Percentiles rank a stretch among this genome's conserved stretches.
phyloP scores from a whole-genome alignment of 306 rosid species.

The Lathyrus oleraceus region DNA sequence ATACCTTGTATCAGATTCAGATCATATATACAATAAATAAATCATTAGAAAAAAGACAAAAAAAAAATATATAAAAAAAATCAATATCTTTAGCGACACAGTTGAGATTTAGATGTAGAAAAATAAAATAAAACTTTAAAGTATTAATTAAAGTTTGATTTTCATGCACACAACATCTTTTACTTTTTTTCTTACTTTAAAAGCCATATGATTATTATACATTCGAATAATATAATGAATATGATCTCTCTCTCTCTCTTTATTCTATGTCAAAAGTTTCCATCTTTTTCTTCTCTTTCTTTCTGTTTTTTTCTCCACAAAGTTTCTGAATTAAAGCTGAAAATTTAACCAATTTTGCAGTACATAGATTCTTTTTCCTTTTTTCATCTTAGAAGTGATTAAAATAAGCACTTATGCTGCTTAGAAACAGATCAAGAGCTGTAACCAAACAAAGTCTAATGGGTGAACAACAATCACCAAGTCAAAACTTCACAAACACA shows the following conservation, averaged over 20 bases:
- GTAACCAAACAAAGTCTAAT: conserved; percentile 70
- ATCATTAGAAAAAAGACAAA: conserved; percentile 27
- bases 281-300: conserved; percentile 34
- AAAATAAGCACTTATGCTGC: conserved; percentile 52
- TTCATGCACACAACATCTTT: conserved; percentile 42
- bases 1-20: conserved; percentile 26
- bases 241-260: conserved; percentile 9
- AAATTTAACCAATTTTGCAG: conserved; percentile 28
- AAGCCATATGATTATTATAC: conserved; percentile 21
- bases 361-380: conserved; percentile 14
- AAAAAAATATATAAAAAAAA: background rate
- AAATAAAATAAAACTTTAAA: conserved; percentile 36
- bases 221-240: too few species aligned
- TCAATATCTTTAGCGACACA: conserved; percentile 9
- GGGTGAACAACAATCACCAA: conserved; percentile 73
- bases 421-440: conserved; percentile 81
- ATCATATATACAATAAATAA: background rate
- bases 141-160: conserved; percentile 30
- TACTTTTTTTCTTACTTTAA: conserved; percentile 37
- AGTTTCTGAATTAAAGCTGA: conserved; percentile 40
- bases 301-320: conserved; percentile 38
- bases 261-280: conserved; percentile 30
- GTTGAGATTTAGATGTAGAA: conserved; percentile 16
- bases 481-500: conserved; percentile 35
- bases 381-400: conserved; percentile 27